These are phyloP conservation scores for Rhizopus microsporus DNA, from an alignment of 371 early-diverging fungal species.

Conservation along the genomic window DNA sequence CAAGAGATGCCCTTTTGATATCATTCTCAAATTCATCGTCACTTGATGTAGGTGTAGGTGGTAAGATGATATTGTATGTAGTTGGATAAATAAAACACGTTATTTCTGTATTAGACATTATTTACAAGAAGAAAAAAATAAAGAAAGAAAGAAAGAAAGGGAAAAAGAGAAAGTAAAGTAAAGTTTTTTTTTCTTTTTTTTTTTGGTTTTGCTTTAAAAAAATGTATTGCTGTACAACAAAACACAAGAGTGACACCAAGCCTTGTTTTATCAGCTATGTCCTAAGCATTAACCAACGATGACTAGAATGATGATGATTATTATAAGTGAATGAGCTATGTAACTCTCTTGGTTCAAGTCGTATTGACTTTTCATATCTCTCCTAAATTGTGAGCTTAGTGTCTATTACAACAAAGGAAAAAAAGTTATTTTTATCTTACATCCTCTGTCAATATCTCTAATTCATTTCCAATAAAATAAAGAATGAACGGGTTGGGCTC, in stretches of 20 bases:
- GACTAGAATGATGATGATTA: neutral
- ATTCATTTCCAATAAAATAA: slow-evolving; percentile 34
- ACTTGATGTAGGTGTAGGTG: slow-evolving; percentile 26
- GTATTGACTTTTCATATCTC: slow-evolving; percentile 33
- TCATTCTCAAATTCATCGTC: slow-evolving; percentile 20
- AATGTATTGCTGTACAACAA: neutral
- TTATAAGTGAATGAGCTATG: too few relatives aligned
- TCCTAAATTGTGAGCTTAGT: slow-evolving; percentile 21
- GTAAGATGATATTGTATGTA: slow-evolving; percentile 5
- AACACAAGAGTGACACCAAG: too few relatives aligned
- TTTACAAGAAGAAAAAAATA: neutral
- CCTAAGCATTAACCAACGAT: slow-evolving; percentile 15
- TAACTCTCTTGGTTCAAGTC: slow-evolving; percentile 26
- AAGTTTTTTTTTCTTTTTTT: neutral
- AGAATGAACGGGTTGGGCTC: slow-evolving; percentile 34
- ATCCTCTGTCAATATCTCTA: slow-evolving; percentile 36
- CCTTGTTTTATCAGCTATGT: neutral
- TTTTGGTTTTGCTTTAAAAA: neutral
- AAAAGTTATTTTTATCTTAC: slow-evolving; percentile 12
- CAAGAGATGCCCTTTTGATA: slow-evolving; percentile 25
- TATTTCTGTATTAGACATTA: neutral
- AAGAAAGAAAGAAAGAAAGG: neutral
- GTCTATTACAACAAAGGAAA: neutral
- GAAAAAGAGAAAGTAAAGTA: slow-evolving; percentile 1
- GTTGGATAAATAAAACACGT: neutral